phyloP scores from a whole-genome alignment of 805 yeast genomes.

The Candida broadrunensis region DNA sequence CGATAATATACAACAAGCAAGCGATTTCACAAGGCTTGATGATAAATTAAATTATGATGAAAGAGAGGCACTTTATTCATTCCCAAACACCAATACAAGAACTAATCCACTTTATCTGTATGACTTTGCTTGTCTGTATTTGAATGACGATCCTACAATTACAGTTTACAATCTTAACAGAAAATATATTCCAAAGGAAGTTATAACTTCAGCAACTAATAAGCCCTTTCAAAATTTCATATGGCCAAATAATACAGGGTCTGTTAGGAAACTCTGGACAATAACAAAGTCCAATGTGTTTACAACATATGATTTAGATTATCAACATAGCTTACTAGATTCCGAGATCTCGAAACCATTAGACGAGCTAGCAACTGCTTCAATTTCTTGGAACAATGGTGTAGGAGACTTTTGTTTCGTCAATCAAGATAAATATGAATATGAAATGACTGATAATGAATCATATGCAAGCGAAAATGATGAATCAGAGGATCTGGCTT shows the following conservation, averaged over 20 bases:
- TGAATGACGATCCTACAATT: conserved; percentile 69
- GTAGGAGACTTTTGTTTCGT: conserved; percentile 49
- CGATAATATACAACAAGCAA: conserved; percentile 6
- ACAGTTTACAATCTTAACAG: conserved; percentile 69
- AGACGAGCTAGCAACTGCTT: conserved; percentile 49
- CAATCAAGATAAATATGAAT: conserved; percentile 47
- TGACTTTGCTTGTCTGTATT: conserved; percentile 69
- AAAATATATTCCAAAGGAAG: conserved; percentile 71
- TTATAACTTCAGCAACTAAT: conserved; percentile 49
- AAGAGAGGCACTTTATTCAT: conserved; percentile 9
- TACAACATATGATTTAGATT: conserved; percentile 31
- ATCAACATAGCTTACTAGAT: conserved; percentile 3
- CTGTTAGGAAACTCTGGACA: conserved; percentile 33
- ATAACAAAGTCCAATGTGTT: conserved; percentile 38
- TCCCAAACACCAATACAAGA: background rate
- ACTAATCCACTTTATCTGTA: conserved; percentile 45
- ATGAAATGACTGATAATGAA: conserved; percentile 19
- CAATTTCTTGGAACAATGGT: conserved; percentile 59
- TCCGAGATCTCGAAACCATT: conserved; percentile 30
- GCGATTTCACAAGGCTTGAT: conserved; percentile 13
- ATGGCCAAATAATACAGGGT: conserved; percentile 30
- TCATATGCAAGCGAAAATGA: conserved; percentile 7
- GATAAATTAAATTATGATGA: conserved; percentile 19
- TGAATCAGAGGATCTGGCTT: conserved; percentile 5
- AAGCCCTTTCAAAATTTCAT: conserved; percentile 41